A percentile compares a stretch with the other conserved stretches of the same genome.
Conservation (phyloP, 2,329 filamentous ascomycete species). For the Ustulina deusta region DNA sequence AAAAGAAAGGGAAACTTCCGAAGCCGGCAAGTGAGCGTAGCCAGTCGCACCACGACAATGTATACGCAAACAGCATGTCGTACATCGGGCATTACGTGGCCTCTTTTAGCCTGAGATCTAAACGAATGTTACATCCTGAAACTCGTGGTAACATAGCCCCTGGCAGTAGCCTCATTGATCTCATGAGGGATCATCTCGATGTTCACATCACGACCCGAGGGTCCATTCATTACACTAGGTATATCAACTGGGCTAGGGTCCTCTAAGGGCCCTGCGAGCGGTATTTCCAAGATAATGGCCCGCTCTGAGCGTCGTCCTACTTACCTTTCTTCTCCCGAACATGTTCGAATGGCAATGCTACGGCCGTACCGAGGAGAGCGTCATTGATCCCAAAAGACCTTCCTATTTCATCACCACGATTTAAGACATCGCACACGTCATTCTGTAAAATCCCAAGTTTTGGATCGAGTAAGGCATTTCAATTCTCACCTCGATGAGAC, state of each 20-base stretch:
- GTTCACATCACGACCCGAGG: slow-evolving; percentile 21
- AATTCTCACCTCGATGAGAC: slow-evolving; percentile 10
- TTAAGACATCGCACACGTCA: slow-evolving; percentile 25
- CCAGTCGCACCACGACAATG: slow-evolving; percentile 37
- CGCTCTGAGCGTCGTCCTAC: slow-evolving; percentile 26
- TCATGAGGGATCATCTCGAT: slow-evolving; percentile 25
- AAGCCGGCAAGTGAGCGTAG: slow-evolving; percentile 40
- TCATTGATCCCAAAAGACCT: slow-evolving; percentile 28
- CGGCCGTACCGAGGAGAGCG: slow-evolving; percentile 18
- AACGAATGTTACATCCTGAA: slow-evolving; percentile 38
- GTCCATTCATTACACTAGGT: slow-evolving; percentile 25
- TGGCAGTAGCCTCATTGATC: slow-evolving; percentile 35
- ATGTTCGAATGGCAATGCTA: slow-evolving; percentile 19
- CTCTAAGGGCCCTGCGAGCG: slow-evolving; percentile 20
- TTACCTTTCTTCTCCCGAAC: slow-evolving; percentile 21
- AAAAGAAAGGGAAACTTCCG: slow-evolving; percentile 36
- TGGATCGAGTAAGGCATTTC: slow-evolving; percentile 21
- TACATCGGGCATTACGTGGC: slow-evolving; percentile 39
- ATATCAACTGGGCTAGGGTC: slow-evolving; percentile 29
- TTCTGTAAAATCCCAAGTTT: slow-evolving; percentile 8
- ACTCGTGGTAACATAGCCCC: slow-evolving; percentile 29
- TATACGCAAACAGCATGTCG: slow-evolving; percentile 32
- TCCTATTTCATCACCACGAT: slow-evolving; percentile 27
- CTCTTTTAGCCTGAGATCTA: slow-evolving; percentile 41
- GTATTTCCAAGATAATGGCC: slow-evolving; percentile 29